Evolutionary conservation across 768 basidiomycete species (phyloP).

Genomic region (Collybia mongolica): DNA sequence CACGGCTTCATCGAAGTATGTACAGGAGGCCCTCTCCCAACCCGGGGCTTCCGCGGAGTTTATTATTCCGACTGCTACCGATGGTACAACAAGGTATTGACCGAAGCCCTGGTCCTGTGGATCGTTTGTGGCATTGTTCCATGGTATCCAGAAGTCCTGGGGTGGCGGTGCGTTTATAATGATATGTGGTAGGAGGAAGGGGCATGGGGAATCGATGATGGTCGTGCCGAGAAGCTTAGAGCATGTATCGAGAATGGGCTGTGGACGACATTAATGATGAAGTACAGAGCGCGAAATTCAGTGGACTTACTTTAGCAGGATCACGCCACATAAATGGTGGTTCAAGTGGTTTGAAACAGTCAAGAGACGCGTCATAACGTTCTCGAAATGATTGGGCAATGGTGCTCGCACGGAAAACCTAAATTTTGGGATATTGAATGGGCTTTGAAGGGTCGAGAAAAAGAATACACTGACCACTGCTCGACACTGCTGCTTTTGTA

Average conservation of each 20-base stretch:
- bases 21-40: slow-evolving; percentile 1
- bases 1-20: slow-evolving; percentile 1
- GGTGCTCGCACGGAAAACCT: slow-evolving; percentile 41
- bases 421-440: slow-evolving; percentile 3
- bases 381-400: slow-evolving; percentile 32
- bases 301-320: slow-evolving; percentile 43
- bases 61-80: slow-evolving; percentile 20
- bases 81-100: slow-evolving; percentile 29
- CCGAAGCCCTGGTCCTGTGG: slow-evolving; percentile 36
- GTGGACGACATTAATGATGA: background rate
- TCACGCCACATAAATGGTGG: slow-evolving; percentile 47
- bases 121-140: slow-evolving; percentile 30
- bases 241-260: slow-evolving; percentile 27
- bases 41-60: slow-evolving; percentile 14
- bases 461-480: slow-evolving; percentile 31
- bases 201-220: slow-evolving; percentile 42
- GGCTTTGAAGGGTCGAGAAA: slow-evolving; percentile 5
- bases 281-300: background rate
- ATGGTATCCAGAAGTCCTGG: slow-evolving; percentile 36
- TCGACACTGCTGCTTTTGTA: slow-evolving; percentile 38
- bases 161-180: slow-evolving; percentile 38
- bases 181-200: slow-evolving; percentile 45
- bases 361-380: slow-evolving; percentile 33
- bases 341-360: slow-evolving; percentile 31
- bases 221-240: slow-evolving; percentile 25